These are phyloP conservation scores for Nephelium lappaceum DNA, from an alignment of 345 rosid species.

Conservation along the genomic window DNA sequence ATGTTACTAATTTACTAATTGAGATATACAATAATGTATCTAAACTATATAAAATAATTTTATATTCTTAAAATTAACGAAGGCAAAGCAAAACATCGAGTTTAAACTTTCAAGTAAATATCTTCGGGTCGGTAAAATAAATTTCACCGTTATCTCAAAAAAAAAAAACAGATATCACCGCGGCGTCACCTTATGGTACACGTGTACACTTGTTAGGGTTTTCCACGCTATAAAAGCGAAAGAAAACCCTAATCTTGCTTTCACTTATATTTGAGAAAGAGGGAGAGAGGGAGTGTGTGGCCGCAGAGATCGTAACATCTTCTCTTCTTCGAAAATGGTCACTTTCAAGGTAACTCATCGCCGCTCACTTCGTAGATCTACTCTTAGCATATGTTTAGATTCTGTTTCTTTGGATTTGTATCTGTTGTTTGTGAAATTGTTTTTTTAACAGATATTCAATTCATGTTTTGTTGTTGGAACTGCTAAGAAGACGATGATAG, in stretches of 20 bases:
- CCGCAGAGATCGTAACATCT: slow-evolving; percentile 2
- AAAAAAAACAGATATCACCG: too few relatives aligned
- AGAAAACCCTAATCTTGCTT: slow-evolving; percentile 17
- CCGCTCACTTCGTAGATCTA: slow-evolving; percentile 5
- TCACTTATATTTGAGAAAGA: neutral
- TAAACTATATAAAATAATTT: too few relatives aligned
- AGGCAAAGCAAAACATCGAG: too few relatives aligned
- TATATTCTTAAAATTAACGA: too few relatives aligned
- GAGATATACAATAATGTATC: too few relatives aligned
- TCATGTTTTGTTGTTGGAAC: neutral
- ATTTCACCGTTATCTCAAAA: too few relatives aligned
- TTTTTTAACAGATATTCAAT: neutral
- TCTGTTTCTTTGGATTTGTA: neutral
- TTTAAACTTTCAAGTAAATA: too few relatives aligned
- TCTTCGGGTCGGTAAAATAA: too few relatives aligned
- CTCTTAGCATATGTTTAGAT: neutral
- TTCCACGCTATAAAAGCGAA: neutral
- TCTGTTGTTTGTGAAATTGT: neutral
- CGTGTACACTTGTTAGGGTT: neutral
- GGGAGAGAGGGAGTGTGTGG: slow-evolving; percentile 3
- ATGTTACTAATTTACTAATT: too few relatives aligned
- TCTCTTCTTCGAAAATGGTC: slow-evolving; percentile 25
- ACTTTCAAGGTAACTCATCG: slow-evolving; percentile 22
- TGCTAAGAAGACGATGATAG: neutral
- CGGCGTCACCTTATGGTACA: too few relatives aligned